Evolutionary conservation across 2,329 filamentous ascomycete species (phyloP), one percentile per base, ranked within the genome.

Genomic region (Huntiella omanensis): DNA sequence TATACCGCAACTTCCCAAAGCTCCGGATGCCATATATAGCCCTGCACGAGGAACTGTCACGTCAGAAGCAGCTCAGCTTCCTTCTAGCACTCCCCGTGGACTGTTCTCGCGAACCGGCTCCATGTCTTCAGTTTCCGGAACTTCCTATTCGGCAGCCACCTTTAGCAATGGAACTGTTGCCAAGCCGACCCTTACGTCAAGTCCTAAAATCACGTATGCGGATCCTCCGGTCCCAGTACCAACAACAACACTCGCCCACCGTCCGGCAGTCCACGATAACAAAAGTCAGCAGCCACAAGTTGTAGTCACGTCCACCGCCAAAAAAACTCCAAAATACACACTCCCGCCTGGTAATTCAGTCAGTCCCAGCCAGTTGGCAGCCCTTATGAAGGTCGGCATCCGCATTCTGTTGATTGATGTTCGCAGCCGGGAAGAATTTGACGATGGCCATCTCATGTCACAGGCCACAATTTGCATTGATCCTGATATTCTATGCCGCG

Each of bases 401-500:
- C 62, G 77, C 62, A 69, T 95, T 17, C 64, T 98, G 10, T 60
- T 96, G 17, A 85, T 98, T 52, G 91, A 98, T 59, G 76, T 95
- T 37, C 78, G 91, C 35, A 67, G 73, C 47, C 77, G 91, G 19
- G 75, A 82, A 45, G 74, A 82, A 6, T 98, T 83, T 57, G 85
- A 96, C 54, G 71, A 80, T 41, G 91, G 91, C 0, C 91, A 98
- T 58, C 86, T 98, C 52, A 81, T 82, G 65, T 77, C 82, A 4
- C 78, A 78, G 47, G 79, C 75, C 4, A 83, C 86, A 35, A 84
- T 98, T 39, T 98, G 91, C 59, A 74, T 98, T 50, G 91, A 98
- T 55, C 85, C 87, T 2, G 69, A 65, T 17, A 73, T 92, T 39
- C 72, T 80, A 7, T 60, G 85, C 41, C 74, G 83, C 46, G 73